Conservation (phyloP, 1,139 yeast genomes). For the Chernovozyma aurita region DNA sequence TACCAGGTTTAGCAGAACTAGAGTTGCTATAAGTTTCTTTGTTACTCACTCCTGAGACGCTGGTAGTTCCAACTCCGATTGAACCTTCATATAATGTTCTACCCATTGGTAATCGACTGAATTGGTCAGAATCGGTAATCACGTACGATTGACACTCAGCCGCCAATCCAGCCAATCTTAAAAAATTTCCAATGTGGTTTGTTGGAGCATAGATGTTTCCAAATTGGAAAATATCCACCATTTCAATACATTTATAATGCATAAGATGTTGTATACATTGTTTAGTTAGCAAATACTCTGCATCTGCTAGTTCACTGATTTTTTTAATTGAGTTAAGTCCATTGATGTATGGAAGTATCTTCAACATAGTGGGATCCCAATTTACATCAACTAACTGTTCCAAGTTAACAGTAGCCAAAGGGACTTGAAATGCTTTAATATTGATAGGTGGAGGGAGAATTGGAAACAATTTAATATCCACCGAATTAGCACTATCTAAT, state of each 20-base stretch:
- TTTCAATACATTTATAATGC: conserved; percentile 81
- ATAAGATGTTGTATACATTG: conserved; percentile 89
- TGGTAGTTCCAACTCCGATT: not conserved
- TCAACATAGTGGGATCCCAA: conserved; percentile 97
- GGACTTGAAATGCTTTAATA: conserved; percentile 75
- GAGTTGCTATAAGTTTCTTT: not conserved
- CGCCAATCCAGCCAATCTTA: conserved; percentile 64
- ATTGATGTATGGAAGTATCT: conserved; percentile 77
- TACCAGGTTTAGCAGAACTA: not conserved
- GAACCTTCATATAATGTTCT: not conserved
- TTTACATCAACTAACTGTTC: conserved; percentile 73
- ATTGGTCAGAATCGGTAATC: conserved; percentile 22
- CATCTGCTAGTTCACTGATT: conserved; percentile 76
- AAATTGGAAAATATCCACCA: conserved; percentile 86
- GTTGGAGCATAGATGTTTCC: conserved; percentile 88
- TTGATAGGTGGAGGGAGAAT: conserved; percentile 80
- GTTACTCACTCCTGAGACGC: not conserved
- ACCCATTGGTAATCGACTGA: conserved; percentile 3
- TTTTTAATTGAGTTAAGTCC: conserved; percentile 80
- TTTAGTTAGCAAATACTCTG: conserved; percentile 73
- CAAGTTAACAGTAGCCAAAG: conserved; percentile 75
- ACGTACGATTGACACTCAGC: conserved; percentile 84
- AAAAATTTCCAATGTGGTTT: conserved; percentile 64
- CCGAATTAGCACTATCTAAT: conserved; percentile 81
- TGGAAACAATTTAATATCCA: conserved; percentile 90